phyloP scores from a whole-genome alignment of 2,329 filamentous ascomycete species.

The Neofusicoccum kwambonambiense region DNA sequence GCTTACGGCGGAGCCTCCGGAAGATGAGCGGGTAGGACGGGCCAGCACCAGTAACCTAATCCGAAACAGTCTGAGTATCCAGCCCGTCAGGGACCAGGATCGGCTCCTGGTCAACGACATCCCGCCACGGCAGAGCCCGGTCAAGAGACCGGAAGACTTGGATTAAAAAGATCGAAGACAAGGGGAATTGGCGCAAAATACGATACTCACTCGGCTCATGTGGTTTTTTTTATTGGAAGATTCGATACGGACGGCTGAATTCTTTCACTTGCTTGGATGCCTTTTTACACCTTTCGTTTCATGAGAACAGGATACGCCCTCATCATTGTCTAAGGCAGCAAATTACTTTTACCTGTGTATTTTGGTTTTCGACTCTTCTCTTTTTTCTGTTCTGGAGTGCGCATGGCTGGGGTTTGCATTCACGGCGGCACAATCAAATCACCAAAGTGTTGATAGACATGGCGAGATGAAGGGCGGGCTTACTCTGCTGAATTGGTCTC shows the following conservation, averaged over 20 bases:
- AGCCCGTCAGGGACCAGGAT: constrained; percentile 27
- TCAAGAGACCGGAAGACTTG: constrained; percentile 47
- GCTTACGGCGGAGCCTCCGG: constrained; percentile 29
- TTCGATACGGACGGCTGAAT: background rate
- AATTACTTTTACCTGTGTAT: constrained; percentile 4
- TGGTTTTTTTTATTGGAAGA: background rate
- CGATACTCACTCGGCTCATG: background rate
- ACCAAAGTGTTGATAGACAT: constrained; percentile 12
- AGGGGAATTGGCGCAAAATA: background rate
- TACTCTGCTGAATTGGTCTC: background rate
- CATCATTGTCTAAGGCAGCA: background rate
- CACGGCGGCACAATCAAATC: background rate
- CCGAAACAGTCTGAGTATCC: constrained; percentile 38
- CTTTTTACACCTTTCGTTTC: constrained; percentile 4
- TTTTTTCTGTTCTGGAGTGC: background rate
- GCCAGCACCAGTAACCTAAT: constrained; percentile 33
- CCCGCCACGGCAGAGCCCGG: constrained; percentile 32
- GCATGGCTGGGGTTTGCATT: background rate
- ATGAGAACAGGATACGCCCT: background rate
- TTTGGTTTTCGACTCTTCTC: constrained; percentile 2
- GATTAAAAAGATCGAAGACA: constrained; percentile 29
- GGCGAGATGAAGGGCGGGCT: background rate
- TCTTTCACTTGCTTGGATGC: constrained; percentile 5
- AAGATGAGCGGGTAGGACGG: constrained; percentile 23
- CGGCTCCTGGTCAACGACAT: constrained; percentile 25